Percentiles rank a stretch among this genome's conserved stretches.
Evolutionary conservation across 306 rosid species (phyloP).

Genomic region (Parietaria judaica): DNA sequence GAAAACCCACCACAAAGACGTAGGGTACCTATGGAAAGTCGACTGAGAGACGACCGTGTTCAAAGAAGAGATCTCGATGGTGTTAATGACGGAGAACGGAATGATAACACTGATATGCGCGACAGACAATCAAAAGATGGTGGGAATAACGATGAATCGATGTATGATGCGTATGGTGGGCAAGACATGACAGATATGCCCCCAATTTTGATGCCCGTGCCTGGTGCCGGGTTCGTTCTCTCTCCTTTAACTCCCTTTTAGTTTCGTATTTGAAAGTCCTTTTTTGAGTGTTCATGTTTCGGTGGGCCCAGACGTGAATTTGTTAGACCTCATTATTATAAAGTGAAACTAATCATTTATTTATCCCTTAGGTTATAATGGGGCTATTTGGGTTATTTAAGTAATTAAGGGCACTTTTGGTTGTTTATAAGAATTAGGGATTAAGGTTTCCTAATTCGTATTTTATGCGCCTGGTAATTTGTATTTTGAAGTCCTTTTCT

Average conservation of each 20-base stretch:
- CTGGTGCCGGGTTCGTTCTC: conserved; percentile 90
- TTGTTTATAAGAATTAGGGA: no score
- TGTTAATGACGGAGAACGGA: conserved; percentile 55
- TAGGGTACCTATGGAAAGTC: conserved; percentile 56
- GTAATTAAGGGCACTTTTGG: no score
- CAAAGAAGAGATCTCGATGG: conserved; percentile 68
- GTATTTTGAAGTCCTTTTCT: background rate
- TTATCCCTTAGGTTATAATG: no score
- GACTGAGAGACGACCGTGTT: conserved; percentile 91
- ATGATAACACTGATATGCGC: conserved; percentile 32
- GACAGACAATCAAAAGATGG: conserved; percentile 16
- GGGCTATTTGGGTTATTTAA: no score
- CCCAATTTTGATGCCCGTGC: conserved; percentile 95
- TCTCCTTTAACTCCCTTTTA: conserved; percentile 13
- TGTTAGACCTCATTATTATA: no score
- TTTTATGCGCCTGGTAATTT: no score
- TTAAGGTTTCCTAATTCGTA: no score
- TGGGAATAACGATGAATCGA: conserved; percentile 73
- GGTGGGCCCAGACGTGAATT: no score
- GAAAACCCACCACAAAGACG: conserved; percentile 70
- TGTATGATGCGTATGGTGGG: conserved; percentile 73
- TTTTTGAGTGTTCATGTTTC: no score
- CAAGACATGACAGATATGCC: conserved; percentile 78
- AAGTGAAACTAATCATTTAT: no score
- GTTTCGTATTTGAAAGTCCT: background rate